phyloP scores from a whole-genome alignment of 2,329 filamentous ascomycete genomes.

The Westerdykella sp. region DNA sequence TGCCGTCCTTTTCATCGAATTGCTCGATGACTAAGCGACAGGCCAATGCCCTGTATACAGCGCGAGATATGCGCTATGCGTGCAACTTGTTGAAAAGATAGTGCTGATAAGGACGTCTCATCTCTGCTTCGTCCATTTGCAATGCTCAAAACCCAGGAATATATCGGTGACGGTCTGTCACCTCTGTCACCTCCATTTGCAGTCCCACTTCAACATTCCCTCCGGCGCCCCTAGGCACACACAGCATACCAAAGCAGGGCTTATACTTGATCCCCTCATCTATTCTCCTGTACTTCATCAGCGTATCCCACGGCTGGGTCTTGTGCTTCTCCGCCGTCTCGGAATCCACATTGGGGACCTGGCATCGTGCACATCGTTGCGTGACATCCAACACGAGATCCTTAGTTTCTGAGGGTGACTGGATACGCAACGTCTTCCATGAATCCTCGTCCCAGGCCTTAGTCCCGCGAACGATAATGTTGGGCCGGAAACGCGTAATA shows the following conservation, averaged over 20 bases:
- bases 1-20: no score
- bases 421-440: slow-evolving; percentile 54
- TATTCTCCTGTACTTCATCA: slow-evolving; percentile 56
- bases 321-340: slow-evolving; percentile 55
- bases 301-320: slow-evolving; percentile 55
- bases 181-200: slow-evolving; percentile 52
- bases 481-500: slow-evolving; percentile 52
- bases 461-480: slow-evolving; percentile 54
- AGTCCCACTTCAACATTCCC: slow-evolving; percentile 53
- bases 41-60: no score
- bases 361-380: slow-evolving; percentile 54
- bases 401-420: slow-evolving; percentile 4
- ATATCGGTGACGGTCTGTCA: slow-evolving; percentile 54
- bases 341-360: slow-evolving; percentile 60
- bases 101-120: neutral
- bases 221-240: slow-evolving; percentile 53
- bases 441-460: slow-evolving; percentile 57
- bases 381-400: slow-evolving; percentile 51
- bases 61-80: no score
- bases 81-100: no score
- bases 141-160: slow-evolving; percentile 31
- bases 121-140: neutral
- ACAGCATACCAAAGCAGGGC: slow-evolving; percentile 62
- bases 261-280: slow-evolving; percentile 58
- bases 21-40: no score